Evolutionary conservation across 2,329 filamentous ascomycete genomes (phyloP).

Genomic region (Monosporascus sp.): DNA sequence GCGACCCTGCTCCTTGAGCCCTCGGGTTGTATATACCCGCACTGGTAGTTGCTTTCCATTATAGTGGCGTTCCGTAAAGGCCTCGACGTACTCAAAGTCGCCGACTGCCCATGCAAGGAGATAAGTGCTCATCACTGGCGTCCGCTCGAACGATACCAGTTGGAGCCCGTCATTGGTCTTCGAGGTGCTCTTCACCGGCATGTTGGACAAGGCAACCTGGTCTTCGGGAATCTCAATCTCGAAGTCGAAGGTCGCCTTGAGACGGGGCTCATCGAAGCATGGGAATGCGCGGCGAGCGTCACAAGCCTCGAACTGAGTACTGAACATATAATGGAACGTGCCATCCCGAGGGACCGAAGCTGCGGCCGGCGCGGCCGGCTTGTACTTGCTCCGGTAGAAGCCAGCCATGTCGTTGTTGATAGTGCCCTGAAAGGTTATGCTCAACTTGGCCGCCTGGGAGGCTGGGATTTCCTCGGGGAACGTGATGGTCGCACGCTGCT

Average conservation of each 20-base stretch:
- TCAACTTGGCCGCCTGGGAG: conserved; percentile 60
- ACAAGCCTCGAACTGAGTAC: conserved; percentile 95
- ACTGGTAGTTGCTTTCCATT: conserved; percentile 88
- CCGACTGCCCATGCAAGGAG: conserved; percentile 91
- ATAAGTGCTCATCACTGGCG: conserved; percentile 88
- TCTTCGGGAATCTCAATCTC: conserved; percentile 86
- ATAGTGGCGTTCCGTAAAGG: conserved; percentile 83
- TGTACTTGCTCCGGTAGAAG: conserved; percentile 93
- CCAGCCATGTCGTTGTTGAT: conserved; percentile 91
- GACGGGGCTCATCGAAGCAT: conserved; percentile 95
- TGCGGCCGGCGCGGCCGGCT: conserved; percentile 66
- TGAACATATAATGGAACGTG: conserved; percentile 71
- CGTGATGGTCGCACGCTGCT: conserved; percentile 74
- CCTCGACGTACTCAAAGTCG: conserved; percentile 95
- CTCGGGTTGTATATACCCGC: conserved; percentile 89
- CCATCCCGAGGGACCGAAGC: conserved; percentile 72
- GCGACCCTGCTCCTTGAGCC: conserved; percentile 86
- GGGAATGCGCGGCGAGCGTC: conserved; percentile 94
- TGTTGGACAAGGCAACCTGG: conserved; percentile 88
- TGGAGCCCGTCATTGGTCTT: conserved; percentile 60
- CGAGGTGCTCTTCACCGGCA: conserved; percentile 74
- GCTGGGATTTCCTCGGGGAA: conserved; percentile 68
- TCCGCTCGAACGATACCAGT: conserved; percentile 72
- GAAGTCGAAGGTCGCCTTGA: conserved; percentile 95
- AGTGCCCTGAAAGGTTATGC: conserved; percentile 70